Percentiles rank a stretch among this genome's conserved stretches.
Conservation (phyloP, 495 filamentous ascomycete genomes). For the Talaromyces trachyspermus region DNA sequence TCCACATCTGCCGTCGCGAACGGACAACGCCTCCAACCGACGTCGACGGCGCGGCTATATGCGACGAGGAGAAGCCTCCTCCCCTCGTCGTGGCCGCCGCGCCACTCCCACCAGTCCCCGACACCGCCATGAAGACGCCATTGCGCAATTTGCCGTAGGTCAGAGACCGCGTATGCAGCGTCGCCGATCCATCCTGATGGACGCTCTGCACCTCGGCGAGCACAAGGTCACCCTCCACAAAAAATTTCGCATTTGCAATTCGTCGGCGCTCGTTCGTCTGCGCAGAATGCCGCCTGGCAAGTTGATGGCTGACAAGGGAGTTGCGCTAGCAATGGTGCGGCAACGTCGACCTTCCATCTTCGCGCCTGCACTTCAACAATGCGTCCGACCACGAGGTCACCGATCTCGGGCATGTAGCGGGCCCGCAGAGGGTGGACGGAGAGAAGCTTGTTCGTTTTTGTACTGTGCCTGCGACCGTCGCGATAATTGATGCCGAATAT, state of each 20-base stretch:
- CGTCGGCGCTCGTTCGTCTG: slow-evolving; percentile 85
- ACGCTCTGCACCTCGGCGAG: slow-evolving; percentile 88
- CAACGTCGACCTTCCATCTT: slow-evolving; percentile 92
- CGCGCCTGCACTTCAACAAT: slow-evolving; percentile 85
- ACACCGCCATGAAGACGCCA: slow-evolving; percentile 76
- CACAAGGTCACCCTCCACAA: slow-evolving; percentile 81
- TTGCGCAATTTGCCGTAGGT: slow-evolving; percentile 95
- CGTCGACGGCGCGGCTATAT: slow-evolving; percentile 16
- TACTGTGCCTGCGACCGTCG: slow-evolving; percentile 80
- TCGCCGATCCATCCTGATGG: slow-evolving; percentile 70
- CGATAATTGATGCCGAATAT: slow-evolving; percentile 59
- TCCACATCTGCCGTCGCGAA: slow-evolving; percentile 77
- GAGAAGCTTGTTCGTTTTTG: slow-evolving; percentile 92
- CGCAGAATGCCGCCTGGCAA: slow-evolving; percentile 89
- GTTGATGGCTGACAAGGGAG: slow-evolving; percentile 88
- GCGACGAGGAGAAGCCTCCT: slow-evolving; percentile 21
- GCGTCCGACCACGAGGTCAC: slow-evolving; percentile 88
- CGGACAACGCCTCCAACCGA: slow-evolving; percentile 64
- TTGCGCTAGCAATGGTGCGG: slow-evolving; percentile 69
- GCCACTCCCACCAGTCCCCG: slow-evolving; percentile 69
- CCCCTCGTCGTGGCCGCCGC: slow-evolving; percentile 22
- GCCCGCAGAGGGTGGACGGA: slow-evolving; percentile 82
- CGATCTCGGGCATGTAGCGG: slow-evolving; percentile 93
- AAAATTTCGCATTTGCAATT: slow-evolving; percentile 93
- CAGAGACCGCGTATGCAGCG: slow-evolving; percentile 79